Conservation (phyloP, 2,329 filamentous ascomycete species). For the Penicillium olsonii region DNA sequence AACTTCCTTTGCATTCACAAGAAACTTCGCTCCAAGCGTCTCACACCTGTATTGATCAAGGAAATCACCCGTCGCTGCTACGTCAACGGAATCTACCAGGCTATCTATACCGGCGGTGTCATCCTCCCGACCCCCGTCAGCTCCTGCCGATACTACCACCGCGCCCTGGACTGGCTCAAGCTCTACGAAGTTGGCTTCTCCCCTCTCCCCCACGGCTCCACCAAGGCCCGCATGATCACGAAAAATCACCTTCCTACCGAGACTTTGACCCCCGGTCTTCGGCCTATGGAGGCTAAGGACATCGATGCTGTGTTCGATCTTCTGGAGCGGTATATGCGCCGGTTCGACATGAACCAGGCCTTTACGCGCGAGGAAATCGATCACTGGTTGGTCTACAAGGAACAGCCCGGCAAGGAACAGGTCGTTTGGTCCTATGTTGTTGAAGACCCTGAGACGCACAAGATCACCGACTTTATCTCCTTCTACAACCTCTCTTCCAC, state of each 20-base stretch:
- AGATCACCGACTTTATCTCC: constrained; percentile 94
- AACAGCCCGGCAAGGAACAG: constrained; percentile 66
- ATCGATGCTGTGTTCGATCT: constrained; percentile 73
- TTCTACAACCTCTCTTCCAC: constrained; percentile 96
- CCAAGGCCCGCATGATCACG: constrained; percentile 78
- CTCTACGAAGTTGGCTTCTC: constrained; percentile 94
- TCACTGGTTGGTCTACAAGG: constrained; percentile 82
- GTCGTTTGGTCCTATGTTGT: constrained; percentile 95
- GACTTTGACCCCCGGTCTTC: constrained; percentile 72
- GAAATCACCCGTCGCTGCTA: constrained; percentile 95
- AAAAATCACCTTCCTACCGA: constrained; percentile 80
- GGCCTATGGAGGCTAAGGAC: constrained; percentile 78
- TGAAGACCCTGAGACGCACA: constrained; percentile 68
- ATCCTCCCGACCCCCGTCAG: constrained; percentile 89
- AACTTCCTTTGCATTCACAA: constrained; percentile 99
- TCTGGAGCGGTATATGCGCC: constrained; percentile 72
- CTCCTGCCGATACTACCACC: constrained; percentile 94
- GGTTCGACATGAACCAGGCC: constrained; percentile 81
- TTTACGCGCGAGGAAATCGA: constrained; percentile 78
- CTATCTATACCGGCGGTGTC: constrained; percentile 91
- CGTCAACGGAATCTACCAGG: constrained; percentile 83
- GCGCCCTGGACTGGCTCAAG: constrained; percentile 93
- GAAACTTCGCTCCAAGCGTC: constrained; percentile 89
- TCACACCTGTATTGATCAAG: constrained; percentile 93
- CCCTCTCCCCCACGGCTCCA: constrained; percentile 78